Conservation (phyloP, 306 rosid genomes). For the Morella rubra region DNA sequence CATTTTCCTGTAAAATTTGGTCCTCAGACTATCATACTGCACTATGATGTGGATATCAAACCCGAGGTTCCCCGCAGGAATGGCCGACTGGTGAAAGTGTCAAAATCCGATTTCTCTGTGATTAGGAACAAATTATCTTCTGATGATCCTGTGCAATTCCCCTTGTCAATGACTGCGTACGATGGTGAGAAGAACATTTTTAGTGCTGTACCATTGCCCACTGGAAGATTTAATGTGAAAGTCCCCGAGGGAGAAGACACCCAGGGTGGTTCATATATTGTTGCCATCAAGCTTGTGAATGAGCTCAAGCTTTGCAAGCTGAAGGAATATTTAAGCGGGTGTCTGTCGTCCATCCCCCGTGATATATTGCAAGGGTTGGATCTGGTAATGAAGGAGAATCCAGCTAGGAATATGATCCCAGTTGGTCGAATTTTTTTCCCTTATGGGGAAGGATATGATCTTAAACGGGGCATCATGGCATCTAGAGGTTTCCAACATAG, state of each 20-base stretch:
- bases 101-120: constrained; percentile 49
- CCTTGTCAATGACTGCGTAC: constrained; percentile 58
- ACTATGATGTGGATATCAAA: constrained; percentile 52
- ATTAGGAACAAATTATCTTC: constrained; percentile 55
- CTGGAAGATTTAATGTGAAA: constrained; percentile 50
- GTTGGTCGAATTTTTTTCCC: constrained; percentile 60
- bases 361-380: constrained; percentile 79
- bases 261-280: constrained; percentile 32
- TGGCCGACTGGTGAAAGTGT: constrained; percentile 44
- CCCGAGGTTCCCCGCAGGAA: constrained; percentile 37
- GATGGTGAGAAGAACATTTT: constrained; percentile 71
- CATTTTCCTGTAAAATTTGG: constrained; percentile 49
- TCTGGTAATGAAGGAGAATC: constrained; percentile 72
- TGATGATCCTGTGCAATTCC: constrained; percentile 43
- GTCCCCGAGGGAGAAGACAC: constrained; percentile 57
- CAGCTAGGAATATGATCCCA: constrained; percentile 47
- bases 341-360: constrained; percentile 46
- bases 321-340: constrained; percentile 52
- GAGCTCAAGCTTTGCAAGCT: constrained; percentile 47
- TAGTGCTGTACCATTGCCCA: constrained; percentile 58
- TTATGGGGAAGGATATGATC: constrained; percentile 37
- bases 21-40: constrained; percentile 49
- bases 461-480: constrained; percentile 49
- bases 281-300: constrained; percentile 48
- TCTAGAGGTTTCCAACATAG: constrained; percentile 59